A percentile compares a stretch with the other conserved stretches of the same genome.
Evolutionary conservation across 2,329 filamentous ascomycete species (phyloP).

Genomic region (Apiospora hydei): DNA sequence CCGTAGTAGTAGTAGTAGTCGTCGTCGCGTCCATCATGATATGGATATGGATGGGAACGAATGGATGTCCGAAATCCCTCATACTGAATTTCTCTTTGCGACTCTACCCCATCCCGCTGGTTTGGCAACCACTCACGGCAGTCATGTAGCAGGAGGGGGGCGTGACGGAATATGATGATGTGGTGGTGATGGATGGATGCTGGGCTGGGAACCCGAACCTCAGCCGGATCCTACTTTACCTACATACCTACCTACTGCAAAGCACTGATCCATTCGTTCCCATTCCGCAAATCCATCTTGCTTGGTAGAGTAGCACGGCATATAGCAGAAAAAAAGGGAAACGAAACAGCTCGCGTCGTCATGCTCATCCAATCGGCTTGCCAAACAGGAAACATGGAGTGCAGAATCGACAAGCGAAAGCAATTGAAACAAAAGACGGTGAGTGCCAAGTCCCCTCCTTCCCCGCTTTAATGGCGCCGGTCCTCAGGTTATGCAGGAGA

Average conservation of each 20-base stretch:
- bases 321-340: background rate
- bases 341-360: background rate
- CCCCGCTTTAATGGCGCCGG: constrained; percentile 5
- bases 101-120: background rate
- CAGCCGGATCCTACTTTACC: background rate
- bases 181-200: background rate
- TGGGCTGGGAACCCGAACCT: background rate
- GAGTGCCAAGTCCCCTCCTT: constrained; percentile 7
- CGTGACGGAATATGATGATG: constrained; percentile 12
- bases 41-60: background rate
- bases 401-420: background rate
- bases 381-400: constrained; percentile 16
- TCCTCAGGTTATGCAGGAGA: constrained; percentile 2
- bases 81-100: background rate
- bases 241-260: background rate
- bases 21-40: background rate
- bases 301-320: background rate
- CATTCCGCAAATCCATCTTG: background rate
- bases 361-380: constrained; percentile 1
- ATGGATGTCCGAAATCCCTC: constrained; percentile 18
- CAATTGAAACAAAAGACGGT: constrained; percentile 7
- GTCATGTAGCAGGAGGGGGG: background rate
- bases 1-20: no score
- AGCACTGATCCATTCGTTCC: background rate
- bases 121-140: constrained; percentile 10